Base-by-base conservation (phyloP, 2,329 filamentous ascomycete species). In the Colletotrichum spinosum region DNA sequence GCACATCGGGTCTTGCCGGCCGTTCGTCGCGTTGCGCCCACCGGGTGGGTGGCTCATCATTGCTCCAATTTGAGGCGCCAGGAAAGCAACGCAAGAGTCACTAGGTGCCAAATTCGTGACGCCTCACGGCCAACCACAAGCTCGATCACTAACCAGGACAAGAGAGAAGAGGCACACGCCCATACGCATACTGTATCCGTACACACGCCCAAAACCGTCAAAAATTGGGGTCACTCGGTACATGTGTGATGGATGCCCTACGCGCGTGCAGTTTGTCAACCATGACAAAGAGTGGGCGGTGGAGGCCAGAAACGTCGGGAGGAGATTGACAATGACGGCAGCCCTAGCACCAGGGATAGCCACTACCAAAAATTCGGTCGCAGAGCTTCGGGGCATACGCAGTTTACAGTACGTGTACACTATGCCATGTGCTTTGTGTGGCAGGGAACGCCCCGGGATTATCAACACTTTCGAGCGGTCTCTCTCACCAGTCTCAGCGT, bases 381-480 rank as follows among this genome's bases (percentile, higher is more conserved):
- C 34, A 50, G 7, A 58, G n/a, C 44, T 45, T 50, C 25, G 56
- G 38, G 33, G n/a, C 41, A 51, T 4, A 52, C 38, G 17, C 17
- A 17, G 17, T 17, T 2, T 17, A 17, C 17, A 3, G 17, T 17
- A 17, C 17, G 17, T 17, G 17, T 17, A 17, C 17, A 17, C 17
- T 17, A 10, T 13, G 45, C 39, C 37, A 15, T 38, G 38, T 7
- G 56, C 25, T 25, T 25, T 25, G 34, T 13, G 13, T 25, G n/a
- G 33, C 58, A 62, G 59, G 63, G 63, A 39, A 57, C 35, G 44
- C 58, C 59, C 34, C 42, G 34, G 13, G 11, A 38, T 15, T 4
- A 17, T 17, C n/a, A 39, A 39, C 15, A 52, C 35, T 49, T 33
- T 57, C 37, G 45, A 51, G 15, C 41, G 48, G 53, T 44, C 35